Conservation (phyloP, 1,284 basidiomycete genomes). For the Amylostereum areolatum region DNA sequence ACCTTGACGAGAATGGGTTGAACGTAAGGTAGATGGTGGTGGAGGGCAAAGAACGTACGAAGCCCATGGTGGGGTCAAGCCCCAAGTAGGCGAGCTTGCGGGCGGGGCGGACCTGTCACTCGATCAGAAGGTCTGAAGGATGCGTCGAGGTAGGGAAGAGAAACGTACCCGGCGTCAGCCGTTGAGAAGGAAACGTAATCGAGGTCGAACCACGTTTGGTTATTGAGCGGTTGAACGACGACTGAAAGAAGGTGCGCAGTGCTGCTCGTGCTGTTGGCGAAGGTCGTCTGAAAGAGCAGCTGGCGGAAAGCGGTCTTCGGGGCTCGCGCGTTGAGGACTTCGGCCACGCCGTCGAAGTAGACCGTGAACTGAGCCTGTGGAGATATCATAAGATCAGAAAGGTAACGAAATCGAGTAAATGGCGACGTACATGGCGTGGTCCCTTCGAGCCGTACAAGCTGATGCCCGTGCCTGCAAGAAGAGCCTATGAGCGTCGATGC, state of each 20-base stretch:
- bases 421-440: slow-evolving; percentile 2
- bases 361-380: slow-evolving; percentile 2
- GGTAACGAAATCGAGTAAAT: too few species aligned
- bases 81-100: too few species aligned
- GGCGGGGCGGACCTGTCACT: too few species aligned
- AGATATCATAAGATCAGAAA: too few species aligned
- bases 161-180: too few species aligned
- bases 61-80: too few species aligned
- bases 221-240: not conserved
- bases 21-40: not conserved
- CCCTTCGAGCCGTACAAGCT: slow-evolving; percentile 4
- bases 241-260: slow-evolving; percentile 1
- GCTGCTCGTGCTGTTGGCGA: not conserved
- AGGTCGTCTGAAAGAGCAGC: slow-evolving; percentile 2
- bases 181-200: slow-evolving; percentile 4
- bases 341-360: slow-evolving; percentile 2
- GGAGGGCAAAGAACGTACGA: too few species aligned
- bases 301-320: slow-evolving; percentile 1
- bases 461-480: slow-evolving; percentile 2
- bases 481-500: too few species aligned
- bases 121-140: too few species aligned
- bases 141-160: too few species aligned
- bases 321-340: not conserved
- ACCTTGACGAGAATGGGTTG: not conserved
- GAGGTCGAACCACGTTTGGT: slow-evolving; percentile 3